Conservation (phyloP, 225 moss, liverwort and hornwort species). For the Antitrichia curtipendula region DNA sequence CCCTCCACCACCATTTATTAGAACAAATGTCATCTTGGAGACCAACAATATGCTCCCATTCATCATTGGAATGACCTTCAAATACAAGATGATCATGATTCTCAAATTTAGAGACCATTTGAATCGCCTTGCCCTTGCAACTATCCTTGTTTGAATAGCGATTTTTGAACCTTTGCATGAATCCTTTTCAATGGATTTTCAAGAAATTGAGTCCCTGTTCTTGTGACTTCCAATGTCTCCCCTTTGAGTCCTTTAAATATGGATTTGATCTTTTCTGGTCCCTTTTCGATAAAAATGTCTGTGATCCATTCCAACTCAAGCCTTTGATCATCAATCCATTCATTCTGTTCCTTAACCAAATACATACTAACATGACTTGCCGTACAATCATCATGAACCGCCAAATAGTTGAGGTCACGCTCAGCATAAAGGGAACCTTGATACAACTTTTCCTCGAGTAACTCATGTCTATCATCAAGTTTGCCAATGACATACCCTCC, state of each 20-base stretch:
- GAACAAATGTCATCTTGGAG: neutral
- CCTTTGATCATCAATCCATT: rapidly evolving
- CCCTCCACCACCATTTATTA: neutral
- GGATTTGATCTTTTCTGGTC: neutral
- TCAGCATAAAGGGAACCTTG: neutral
- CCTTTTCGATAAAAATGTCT: neutral
- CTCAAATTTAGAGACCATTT: neutral
- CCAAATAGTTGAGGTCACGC: neutral
- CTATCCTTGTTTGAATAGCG: neutral
- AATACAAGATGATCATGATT: rapidly evolving
- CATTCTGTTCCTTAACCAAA: neutral
- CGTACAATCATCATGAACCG: neutral
- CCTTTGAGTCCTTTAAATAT: neutral
- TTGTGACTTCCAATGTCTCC: neutral
- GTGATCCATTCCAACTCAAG: neutral
- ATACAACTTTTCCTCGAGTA: neutral
- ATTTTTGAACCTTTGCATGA: neutral
- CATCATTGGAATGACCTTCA: neutral
- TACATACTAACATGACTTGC: neutral
- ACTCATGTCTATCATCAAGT: neutral
- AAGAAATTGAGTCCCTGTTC: neutral
- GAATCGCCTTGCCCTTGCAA: rapidly evolving
- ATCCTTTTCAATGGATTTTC: neutral
- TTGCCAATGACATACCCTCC: neutral
- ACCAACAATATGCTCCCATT: neutral